Conservation (phyloP, 2,329 filamentous ascomycete species). For the Arachnomyces sp. region DNA sequence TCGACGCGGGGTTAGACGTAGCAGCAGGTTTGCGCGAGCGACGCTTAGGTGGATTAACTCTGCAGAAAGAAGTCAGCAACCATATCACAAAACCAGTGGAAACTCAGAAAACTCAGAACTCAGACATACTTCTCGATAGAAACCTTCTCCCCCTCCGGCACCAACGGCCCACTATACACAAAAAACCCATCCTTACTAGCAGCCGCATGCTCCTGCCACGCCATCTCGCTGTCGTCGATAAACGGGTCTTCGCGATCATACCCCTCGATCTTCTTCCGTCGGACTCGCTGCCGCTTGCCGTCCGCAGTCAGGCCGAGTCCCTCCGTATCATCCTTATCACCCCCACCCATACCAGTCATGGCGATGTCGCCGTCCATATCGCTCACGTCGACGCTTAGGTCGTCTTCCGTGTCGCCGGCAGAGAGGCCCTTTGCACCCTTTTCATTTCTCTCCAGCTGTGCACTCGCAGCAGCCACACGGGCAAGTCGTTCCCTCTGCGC, state of each 20-base stretch:
- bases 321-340: constrained; percentile 52
- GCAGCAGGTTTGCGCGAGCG: constrained; percentile 48
- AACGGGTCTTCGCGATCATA: constrained; percentile 62
- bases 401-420: constrained; percentile 70
- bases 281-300: constrained; percentile 58
- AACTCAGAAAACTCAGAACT: constrained; percentile 9
- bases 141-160: constrained; percentile 76
- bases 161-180: constrained; percentile 86
- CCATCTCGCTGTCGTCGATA: constrained; percentile 82
- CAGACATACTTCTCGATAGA: constrained; percentile 51
- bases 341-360: constrained; percentile 34
- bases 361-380: constrained; percentile 42
- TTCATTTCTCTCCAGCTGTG: constrained; percentile 68
- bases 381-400: constrained; percentile 79
- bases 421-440: constrained; percentile 57
- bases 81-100: constrained; percentile 18
- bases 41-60: constrained; percentile 62
- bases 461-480: constrained; percentile 80
- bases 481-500: constrained; percentile 81
- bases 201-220: constrained; percentile 92
- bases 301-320: constrained; percentile 49
- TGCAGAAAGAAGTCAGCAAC: constrained; percentile 31
- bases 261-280: constrained; percentile 62
- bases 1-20: constrained; percentile 44
- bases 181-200: constrained; percentile 96